Evolutionary conservation across 1,139 yeast species (phyloP), one percentile per base, ranked within the genome.

Genomic region (Geotrichum carabidarum): DNA sequence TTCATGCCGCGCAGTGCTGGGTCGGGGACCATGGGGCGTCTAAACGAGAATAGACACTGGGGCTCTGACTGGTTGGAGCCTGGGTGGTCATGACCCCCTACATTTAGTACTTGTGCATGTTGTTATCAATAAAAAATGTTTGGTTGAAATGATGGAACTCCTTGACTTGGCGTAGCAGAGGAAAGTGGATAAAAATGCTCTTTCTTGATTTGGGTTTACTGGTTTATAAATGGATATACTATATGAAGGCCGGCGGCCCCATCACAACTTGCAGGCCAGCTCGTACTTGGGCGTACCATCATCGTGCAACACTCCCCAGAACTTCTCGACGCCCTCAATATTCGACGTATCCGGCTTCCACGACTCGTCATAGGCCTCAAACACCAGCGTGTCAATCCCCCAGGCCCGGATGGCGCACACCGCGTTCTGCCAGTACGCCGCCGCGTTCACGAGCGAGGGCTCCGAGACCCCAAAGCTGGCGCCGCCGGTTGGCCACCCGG

Each of bases 401-500:
- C 96, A 89, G 58, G 84, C 95, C 78, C 96, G 86, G 70, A 90
- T 82, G 60, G 90, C 95, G 75, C 97, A 90, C 65, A 91, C 77
- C 62, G 88, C 95, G 66, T 87, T 80, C 71, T 83, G 81, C 95
- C 95, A 93, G 81, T 78, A 90, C 65, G 73, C 71, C 68, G 78
- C 77, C 58, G 98, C 97, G 68, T 88, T 89, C 48, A 70, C 77
- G 57, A 82, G 78, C 65, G 83, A 71, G 65, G 98, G 96, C 11
- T 54, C 61, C 31, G 73, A 45, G 15, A 34, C 57, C 68, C 82
- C 71, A 66, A 74, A 90, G 69, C 77, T 74, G 61, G 89, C 82
- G 71, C 99, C 99, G 9, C 78, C 83, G 45, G 96, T 81, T 69
- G 98, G 96, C 96, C 97, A 91, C 64, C 98, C 99, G 62, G 98